Evolutionary conservation across 2,329 filamentous ascomycete species (phyloP).

Genomic region (Ophiostoma himal-ulmi): DNA sequence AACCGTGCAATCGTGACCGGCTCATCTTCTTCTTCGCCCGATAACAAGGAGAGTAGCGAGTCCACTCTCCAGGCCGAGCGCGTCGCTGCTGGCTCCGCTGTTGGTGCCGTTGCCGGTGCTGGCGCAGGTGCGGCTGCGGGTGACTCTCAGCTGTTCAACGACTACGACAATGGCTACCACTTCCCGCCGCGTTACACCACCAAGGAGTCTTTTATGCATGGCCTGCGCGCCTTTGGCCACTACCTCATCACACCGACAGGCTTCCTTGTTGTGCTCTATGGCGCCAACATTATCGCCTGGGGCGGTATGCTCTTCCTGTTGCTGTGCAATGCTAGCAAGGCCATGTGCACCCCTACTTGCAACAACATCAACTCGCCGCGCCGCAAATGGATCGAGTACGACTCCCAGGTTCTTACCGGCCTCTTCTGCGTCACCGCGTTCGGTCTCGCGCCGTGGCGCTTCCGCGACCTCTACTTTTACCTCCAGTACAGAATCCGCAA

Average conservation of each 20-base stretch:
- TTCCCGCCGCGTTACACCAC: constrained; percentile 58
- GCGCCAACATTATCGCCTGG: constrained; percentile 80
- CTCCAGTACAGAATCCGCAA: constrained; percentile 55
- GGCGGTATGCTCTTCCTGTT: constrained; percentile 86
- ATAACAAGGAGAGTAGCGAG: neutral
- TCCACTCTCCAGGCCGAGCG: neutral
- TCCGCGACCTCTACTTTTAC: constrained; percentile 71
- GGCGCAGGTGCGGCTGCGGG: neutral
- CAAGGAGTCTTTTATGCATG: constrained; percentile 53
- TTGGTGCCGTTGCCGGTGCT: neutral
- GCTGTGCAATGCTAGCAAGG: constrained; percentile 60
- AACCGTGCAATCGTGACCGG: neutral
- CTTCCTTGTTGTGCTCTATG: constrained; percentile 71
- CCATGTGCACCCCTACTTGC: constrained; percentile 65
- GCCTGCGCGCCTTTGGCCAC: constrained; percentile 58
- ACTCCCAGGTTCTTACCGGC: constrained; percentile 75
- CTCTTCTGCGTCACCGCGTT: constrained; percentile 86
- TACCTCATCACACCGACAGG: constrained; percentile 71
- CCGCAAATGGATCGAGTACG: constrained; percentile 78
- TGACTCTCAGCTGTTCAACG: constrained; percentile 24
- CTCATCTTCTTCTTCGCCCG: neutral
- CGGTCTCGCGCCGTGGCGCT: constrained; percentile 77
- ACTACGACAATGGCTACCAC: constrained; percentile 60
- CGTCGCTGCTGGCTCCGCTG: neutral
- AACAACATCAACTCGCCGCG: constrained; percentile 68